A percentile compares a stretch with the other conserved stretches of the same genome.
These are phyloP conservation scores for Penicillium silybi DNA, from an alignment of 495 filamentous ascomycete species.

Conservation along the genomic window DNA sequence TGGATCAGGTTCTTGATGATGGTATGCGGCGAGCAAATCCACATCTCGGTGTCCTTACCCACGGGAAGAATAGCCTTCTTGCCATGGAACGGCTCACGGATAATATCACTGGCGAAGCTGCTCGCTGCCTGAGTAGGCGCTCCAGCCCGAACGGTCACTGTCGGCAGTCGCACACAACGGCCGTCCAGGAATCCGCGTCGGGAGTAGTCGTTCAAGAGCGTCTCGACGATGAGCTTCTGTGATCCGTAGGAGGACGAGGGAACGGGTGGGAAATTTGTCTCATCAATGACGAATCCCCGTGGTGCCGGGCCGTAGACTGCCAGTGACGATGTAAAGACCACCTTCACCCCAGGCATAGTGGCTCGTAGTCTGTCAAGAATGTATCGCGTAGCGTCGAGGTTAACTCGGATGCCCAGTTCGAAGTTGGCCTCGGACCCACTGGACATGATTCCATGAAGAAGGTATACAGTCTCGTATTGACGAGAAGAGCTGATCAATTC, in stretches of 20 bases:
- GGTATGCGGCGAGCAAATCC: slow-evolving; percentile 64
- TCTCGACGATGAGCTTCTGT: slow-evolving; percentile 75
- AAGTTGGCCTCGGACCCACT: slow-evolving; percentile 71
- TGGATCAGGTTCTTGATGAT: slow-evolving; percentile 68
- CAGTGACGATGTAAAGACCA: slow-evolving; percentile 55
- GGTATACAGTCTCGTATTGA: slow-evolving; percentile 61
- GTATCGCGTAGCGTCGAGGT: slow-evolving; percentile 65
- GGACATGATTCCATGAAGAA: slow-evolving; percentile 87
- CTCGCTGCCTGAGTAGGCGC: slow-evolving; percentile 72
- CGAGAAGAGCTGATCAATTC: slow-evolving; percentile 40
- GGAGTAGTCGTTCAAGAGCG: slow-evolving; percentile 70
- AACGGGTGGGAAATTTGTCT: slow-evolving; percentile 56
- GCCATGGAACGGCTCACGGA: slow-evolving; percentile 61
- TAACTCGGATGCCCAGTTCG: slow-evolving; percentile 68
- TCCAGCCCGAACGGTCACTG: slow-evolving; percentile 70
- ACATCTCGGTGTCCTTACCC: slow-evolving; percentile 50
- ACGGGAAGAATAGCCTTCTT: slow-evolving; percentile 63
- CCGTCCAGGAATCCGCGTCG: slow-evolving; percentile 67
- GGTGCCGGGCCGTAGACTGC: slow-evolving; percentile 59
- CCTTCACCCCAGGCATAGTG: slow-evolving; percentile 56
- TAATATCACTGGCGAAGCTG: slow-evolving; percentile 70
- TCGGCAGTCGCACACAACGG: slow-evolving; percentile 66
- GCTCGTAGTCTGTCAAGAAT: slow-evolving; percentile 59
- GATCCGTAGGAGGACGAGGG: slow-evolving; percentile 72
- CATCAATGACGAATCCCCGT: slow-evolving; percentile 45